phyloP scores from a whole-genome alignment of 176 grass and related monocot genomes.

The Oryza brachyantha region DNA sequence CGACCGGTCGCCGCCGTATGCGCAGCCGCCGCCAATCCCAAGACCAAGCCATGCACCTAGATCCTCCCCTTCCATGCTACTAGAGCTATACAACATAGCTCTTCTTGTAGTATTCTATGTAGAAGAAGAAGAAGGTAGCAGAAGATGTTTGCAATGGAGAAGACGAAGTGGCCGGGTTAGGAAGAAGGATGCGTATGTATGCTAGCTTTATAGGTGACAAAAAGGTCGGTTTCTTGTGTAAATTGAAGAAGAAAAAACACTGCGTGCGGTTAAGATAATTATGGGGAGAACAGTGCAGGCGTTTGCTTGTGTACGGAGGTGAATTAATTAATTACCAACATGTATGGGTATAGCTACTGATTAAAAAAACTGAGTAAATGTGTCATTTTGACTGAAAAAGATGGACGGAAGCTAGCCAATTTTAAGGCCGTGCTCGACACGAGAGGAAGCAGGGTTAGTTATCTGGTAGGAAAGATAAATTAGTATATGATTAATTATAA shows the following conservation, averaged over 20 bases:
- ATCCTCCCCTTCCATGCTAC: conserved; percentile 45
- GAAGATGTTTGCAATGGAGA: neutral
- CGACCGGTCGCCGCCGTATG: conserved; percentile 8
- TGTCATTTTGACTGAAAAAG: neutral
- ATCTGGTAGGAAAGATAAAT: neutral
- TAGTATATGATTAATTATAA: no score
- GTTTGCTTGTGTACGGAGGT: neutral
- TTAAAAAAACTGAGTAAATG: neutral
- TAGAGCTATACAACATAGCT: neutral
- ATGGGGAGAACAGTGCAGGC: neutral
- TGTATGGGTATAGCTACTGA: neutral
- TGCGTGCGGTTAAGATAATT: neutral
- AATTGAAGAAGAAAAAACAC: neutral
- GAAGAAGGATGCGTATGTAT: neutral
- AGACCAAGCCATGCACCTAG: conserved; percentile 53
- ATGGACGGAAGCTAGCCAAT: neutral
- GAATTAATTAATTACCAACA: neutral
- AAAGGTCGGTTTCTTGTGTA: neutral
- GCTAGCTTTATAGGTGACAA: neutral
- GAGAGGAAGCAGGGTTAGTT: neutral
- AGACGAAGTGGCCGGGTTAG: neutral
- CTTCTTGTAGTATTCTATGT: neutral
- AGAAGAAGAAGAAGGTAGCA: neutral
- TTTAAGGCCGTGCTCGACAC: no score
- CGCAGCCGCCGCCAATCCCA: conserved; percentile 37